phyloP scores from a whole-genome alignment of 1,284 basidiomycete genomes.

The Coniophora puteana region DNA sequence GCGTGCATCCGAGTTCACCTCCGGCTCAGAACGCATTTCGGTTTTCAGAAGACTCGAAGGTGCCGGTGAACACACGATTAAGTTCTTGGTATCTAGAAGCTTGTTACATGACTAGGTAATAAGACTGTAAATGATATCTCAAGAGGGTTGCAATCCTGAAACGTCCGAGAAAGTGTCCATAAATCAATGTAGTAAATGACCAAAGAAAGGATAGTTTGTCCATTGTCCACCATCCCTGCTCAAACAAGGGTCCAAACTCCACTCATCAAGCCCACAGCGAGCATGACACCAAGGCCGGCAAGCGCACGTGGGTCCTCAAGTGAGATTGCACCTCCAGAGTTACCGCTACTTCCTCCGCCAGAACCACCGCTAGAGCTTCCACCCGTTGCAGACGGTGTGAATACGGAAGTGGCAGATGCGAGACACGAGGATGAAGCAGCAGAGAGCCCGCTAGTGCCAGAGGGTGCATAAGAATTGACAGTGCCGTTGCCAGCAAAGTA shows the following conservation, averaged over 20 bases:
- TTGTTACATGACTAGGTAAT: too few species aligned
- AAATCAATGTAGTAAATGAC: not conserved
- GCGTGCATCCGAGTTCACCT: too few species aligned
- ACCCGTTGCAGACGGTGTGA: constrained; percentile 38
- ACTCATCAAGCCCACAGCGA: constrained; percentile 36
- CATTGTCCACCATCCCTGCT: constrained; percentile 9
- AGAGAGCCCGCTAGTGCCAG: constrained; percentile 49
- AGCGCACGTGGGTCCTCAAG: constrained; percentile 34
- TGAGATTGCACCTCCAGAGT: constrained; percentile 18
- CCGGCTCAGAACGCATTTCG: too few species aligned
- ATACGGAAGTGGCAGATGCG: constrained; percentile 63
- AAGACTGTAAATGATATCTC: too few species aligned
- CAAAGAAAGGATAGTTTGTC: constrained; percentile 5
- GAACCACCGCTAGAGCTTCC: constrained; percentile 21
- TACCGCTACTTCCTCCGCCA: constrained; percentile 17
- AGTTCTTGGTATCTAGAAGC: too few species aligned
- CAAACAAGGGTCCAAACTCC: constrained; percentile 43
- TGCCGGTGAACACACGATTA: too few species aligned
- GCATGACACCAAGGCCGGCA: constrained; percentile 38
- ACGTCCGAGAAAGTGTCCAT: constrained; percentile 1
- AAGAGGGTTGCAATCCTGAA: too few species aligned
- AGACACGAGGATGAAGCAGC: constrained; percentile 71
- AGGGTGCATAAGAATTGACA: constrained; percentile 55
- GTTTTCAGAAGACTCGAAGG: too few species aligned
- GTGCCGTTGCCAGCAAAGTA: constrained; percentile 84